phyloP scores from a whole-genome alignment of 805 yeast genomes.

The Cyberlindnera mycetangii region DNA sequence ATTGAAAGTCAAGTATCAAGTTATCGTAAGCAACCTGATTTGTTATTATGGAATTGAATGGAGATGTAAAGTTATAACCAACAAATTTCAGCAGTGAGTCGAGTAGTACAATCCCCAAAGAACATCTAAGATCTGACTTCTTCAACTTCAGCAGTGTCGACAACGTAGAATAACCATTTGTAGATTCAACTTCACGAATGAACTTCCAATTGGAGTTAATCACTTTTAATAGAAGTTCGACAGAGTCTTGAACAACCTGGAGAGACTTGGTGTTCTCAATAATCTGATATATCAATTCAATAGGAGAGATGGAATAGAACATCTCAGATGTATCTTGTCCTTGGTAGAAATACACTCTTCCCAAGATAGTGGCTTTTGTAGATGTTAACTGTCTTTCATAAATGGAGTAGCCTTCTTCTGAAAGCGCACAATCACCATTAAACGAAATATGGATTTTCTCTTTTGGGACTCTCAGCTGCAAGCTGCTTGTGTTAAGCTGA shows the following conservation, averaged over 20 bases:
- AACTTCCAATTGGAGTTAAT: conserved; percentile 49
- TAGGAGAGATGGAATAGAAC: conserved; percentile 45
- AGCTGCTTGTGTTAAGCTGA: conserved; percentile 18
- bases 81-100: conserved; percentile 46
- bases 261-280: conserved; percentile 43
- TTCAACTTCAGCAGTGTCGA: conserved; percentile 51
- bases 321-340: conserved; percentile 15
- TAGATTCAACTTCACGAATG: conserved; percentile 54
- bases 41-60: conserved; percentile 53
- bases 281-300: conserved; percentile 42
- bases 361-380: conserved; percentile 3
- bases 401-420: neutral
- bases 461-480: conserved; percentile 19
- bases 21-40: conserved; percentile 56
- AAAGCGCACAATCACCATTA: conserved; percentile 13
- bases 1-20: conserved; percentile 60
- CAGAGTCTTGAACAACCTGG: conserved; percentile 31
- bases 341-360: conserved; percentile 11
- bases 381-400: conserved; percentile 6
- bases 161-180: conserved; percentile 58
- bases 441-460: conserved; percentile 20
- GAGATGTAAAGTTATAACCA: conserved; percentile 53
- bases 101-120: conserved; percentile 41
- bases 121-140: conserved; percentile 25
- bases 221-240: conserved; percentile 41